Base-by-base conservation (phyloP, 2,329 filamentous ascomycete genomes). In the Cladorrhinum sp. region DNA sequence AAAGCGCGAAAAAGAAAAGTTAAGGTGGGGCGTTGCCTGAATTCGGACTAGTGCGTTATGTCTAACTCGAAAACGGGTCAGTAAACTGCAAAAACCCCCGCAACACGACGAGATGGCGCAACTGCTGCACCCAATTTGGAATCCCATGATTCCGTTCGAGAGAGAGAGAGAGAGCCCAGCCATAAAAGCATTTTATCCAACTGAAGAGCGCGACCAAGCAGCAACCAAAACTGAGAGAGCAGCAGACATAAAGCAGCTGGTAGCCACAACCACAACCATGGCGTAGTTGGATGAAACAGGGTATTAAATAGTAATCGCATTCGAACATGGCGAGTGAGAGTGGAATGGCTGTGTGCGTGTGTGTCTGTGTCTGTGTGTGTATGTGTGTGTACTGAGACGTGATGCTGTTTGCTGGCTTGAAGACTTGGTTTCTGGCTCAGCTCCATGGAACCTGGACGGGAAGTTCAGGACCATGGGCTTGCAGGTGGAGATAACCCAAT, bases 1-100 rank as follows among this genome's bases (percentile, higher is more conserved):
- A 18, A 18, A 45, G 41, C 41, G 41, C 41, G n/a, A n/a, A 50
- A 25, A 50, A 27, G 49, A 50, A 50, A 50, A 50, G 49, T 25
- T 20, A 22, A 20, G 7, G 24, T 49, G 53, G 38, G 53, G 36
- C 23, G 53, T 9, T 10, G 38, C 27, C 53, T 56, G 22, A 20
- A 56, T 56, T 49, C 53, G 53, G 53, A 56, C 53, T 56, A 56
- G 53, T 49, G 2, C 24, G 36, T 49, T 29, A 25, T 22, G 53
- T 56, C 53, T 56, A 56, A 56, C 23, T 18, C 38, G 38, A 45
- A 56, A 55, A 56, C 23, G 38, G 23, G 53, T 56, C 53, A 56
- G 53, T 32, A 25, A 45, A 25, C 38, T 49, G 38, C 53, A 56
- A 49, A 49, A 36, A 29, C 24, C 38, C 52, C 52, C 13, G 20